Evolutionary conservation across 345 rosid genomes (phyloP).

Genomic region (Dipteronia dyeriana): DNA sequence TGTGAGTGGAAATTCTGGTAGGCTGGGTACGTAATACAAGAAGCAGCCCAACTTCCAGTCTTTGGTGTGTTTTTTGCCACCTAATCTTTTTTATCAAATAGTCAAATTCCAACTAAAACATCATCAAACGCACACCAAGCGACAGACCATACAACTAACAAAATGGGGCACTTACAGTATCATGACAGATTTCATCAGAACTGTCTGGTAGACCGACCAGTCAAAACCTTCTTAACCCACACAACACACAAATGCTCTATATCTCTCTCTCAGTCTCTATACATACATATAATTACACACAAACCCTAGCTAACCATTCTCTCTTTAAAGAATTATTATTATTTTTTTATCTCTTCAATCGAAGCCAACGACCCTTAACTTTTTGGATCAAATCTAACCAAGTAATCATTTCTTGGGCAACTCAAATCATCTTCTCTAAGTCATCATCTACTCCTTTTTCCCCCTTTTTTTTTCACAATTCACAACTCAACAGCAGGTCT

Average conservation of each 20-base stretch:
- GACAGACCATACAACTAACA: constrained; percentile 19
- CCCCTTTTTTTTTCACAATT: not conserved
- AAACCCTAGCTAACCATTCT: constrained; percentile 11
- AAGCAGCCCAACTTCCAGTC: constrained; percentile 23
- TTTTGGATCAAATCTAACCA: not conserved
- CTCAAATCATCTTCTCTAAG: constrained; percentile 40
- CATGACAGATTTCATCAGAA: constrained; percentile 10
- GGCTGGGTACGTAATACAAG: not conserved
- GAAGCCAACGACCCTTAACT: constrained; percentile 49
- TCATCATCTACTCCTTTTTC: constrained; percentile 39
- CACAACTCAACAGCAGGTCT: constrained; percentile 31
- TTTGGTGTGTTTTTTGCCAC: not conserved
- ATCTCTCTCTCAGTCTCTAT: not conserved
- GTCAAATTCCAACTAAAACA: not conserved
- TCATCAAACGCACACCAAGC: not conserved
- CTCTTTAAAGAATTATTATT: not conserved
- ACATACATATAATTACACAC: not conserved
- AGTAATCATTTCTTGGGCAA: constrained; percentile 27
- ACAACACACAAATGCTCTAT: too few relatives aligned
- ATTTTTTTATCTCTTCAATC: not conserved
- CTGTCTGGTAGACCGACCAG: constrained; percentile 94
- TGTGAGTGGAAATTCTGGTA: constrained; percentile 20
- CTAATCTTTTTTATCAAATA: not conserved
- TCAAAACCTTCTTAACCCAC: constrained; percentile 36
- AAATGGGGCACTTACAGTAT: not conserved